Conservation (phyloP, 1,284 basidiomycete genomes). For the Malassezia caprae region DNA sequence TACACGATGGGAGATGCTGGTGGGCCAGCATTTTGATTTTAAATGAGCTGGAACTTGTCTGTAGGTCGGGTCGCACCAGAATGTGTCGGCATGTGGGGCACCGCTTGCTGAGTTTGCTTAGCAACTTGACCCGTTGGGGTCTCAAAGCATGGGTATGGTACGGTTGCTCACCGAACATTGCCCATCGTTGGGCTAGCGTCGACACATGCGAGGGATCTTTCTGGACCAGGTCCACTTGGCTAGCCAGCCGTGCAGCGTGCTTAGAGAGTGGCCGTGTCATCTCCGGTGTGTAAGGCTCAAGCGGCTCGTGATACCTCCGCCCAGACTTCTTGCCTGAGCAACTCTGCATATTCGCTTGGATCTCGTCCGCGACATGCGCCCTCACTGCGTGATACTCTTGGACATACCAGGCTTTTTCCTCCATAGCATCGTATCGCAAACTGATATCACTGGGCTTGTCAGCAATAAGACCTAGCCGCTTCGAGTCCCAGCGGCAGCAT, state of each 20-base stretch:
- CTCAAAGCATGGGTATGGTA: constrained; percentile 11
- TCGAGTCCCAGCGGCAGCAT: constrained; percentile 88
- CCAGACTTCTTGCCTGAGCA: neutral
- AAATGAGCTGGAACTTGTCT: constrained; percentile 79
- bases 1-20: constrained; percentile 67
- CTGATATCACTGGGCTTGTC: constrained; percentile 89
- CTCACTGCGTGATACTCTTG: constrained; percentile 27
- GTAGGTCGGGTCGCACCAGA: constrained; percentile 93
- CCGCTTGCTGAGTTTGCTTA: constrained; percentile 85
- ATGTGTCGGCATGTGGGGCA: constrained; percentile 90
- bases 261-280: neutral
- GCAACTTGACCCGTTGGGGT: constrained; percentile 63
- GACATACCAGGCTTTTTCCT: constrained; percentile 7
- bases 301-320: constrained; percentile 57
- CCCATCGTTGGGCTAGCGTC: constrained; percentile 68
- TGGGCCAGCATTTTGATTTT: constrained; percentile 94
- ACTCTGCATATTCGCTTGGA: constrained; percentile 4
- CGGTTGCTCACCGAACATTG: constrained; percentile 54
- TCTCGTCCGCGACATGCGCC: constrained; percentile 29
- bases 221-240: constrained; percentile 28
- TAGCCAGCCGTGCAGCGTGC: constrained; percentile 4
- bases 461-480: constrained; percentile 76
- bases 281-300: constrained; percentile 22
- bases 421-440: constrained; percentile 16
- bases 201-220: constrained; percentile 51